phyloP scores from a whole-genome alignment of 2,329 filamentous ascomycete genomes.

The Cyanodermella asteris region DNA sequence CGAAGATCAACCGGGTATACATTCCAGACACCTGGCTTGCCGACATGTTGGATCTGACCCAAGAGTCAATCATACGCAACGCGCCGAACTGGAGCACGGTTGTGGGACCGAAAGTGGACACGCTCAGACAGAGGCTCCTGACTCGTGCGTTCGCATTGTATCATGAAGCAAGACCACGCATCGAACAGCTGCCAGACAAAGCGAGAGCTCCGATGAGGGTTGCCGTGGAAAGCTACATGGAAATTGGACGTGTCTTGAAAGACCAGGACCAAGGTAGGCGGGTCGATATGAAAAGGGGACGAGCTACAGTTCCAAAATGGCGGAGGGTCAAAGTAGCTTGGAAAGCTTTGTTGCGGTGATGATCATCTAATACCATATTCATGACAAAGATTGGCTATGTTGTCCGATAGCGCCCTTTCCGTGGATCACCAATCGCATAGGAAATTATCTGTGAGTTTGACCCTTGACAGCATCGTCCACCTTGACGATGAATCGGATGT shows the following conservation, averaged over 20 bases:
- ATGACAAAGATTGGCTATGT: no score
- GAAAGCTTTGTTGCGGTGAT: slow-evolving; percentile 22
- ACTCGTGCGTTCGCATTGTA: slow-evolving; percentile 41
- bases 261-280: slow-evolving; percentile 22
- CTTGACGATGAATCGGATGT: no score
- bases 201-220: slow-evolving; percentile 43
- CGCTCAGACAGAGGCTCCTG: slow-evolving; percentile 32
- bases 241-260: slow-evolving; percentile 43
- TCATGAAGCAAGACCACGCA: slow-evolving; percentile 28
- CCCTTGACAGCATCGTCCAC: no score
- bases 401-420: no score
- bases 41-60: slow-evolving; percentile 32
- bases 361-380: slow-evolving; percentile 1
- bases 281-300: slow-evolving; percentile 18
- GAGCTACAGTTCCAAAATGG: slow-evolving; percentile 22
- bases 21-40: slow-evolving; percentile 42
- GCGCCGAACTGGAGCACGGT: slow-evolving; percentile 14
- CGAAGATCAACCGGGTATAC: slow-evolving; percentile 44
- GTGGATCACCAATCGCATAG: no score
- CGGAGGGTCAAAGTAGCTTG: slow-evolving; percentile 35
- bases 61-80: no score
- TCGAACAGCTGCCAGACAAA: slow-evolving; percentile 38
- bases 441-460: no score
- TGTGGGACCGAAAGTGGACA: slow-evolving; percentile 24
- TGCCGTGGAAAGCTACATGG: slow-evolving; percentile 55